These are phyloP conservation scores for Saccharomycopsis hybrid DNA, from an alignment of 1,139 yeast species.

Conservation along the genomic window DNA sequence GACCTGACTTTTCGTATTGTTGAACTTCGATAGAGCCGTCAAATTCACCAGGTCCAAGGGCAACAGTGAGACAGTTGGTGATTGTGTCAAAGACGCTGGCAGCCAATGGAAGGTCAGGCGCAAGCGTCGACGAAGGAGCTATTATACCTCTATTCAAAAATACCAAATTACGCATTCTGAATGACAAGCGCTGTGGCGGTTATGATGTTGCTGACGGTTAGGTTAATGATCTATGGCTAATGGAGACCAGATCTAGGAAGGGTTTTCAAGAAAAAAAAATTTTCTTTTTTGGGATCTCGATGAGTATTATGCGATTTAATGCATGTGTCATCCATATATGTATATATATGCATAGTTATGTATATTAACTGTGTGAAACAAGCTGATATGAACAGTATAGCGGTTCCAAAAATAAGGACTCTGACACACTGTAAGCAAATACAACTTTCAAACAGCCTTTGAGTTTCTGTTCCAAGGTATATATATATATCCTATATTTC, in stretches of 20 bases:
- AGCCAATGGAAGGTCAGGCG: slow-evolving; percentile 54
- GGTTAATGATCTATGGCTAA: background rate
- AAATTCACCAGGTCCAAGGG: slow-evolving; percentile 54
- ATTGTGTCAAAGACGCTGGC: slow-evolving; percentile 70
- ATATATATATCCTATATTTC: no score
- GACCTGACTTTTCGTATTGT: slow-evolving; percentile 56
- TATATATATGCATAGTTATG: no score
- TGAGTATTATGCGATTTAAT: background rate
- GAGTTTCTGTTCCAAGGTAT: no score
- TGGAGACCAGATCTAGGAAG: background rate
- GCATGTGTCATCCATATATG: no score
- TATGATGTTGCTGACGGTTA: no score
- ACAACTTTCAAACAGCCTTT: no score
- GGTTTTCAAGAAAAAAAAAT: background rate
- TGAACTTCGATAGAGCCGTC: slow-evolving; percentile 49
- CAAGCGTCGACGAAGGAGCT: slow-evolving; percentile 38
- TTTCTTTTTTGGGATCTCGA: background rate
- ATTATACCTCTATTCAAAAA: slow-evolving; percentile 53
- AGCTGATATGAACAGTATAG: no score
- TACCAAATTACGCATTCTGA: slow-evolving; percentile 51
- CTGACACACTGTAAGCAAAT: no score
- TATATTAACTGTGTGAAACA: no score
- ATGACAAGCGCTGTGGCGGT: no score
- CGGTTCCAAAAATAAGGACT: no score
- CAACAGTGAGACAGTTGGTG: slow-evolving; percentile 66